Evolutionary conservation across 805 yeast species (phyloP).

Genomic region (Sugiyamaella qingdaonensis): DNA sequence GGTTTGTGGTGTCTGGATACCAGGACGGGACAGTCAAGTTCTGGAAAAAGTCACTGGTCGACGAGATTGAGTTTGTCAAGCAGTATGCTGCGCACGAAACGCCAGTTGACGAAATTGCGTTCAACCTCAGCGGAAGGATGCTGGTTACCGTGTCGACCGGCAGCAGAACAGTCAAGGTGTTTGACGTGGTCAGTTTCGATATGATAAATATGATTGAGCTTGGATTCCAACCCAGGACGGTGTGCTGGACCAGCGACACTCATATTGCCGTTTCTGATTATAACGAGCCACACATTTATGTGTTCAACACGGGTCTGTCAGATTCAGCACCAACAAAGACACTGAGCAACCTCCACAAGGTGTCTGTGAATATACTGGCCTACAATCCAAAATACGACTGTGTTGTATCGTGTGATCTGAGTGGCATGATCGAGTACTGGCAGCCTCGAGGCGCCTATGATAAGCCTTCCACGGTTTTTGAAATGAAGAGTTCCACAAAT

Average conservation of each 20-base stretch:
- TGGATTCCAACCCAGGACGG: constrained; percentile 26
- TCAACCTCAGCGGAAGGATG: constrained; percentile 25
- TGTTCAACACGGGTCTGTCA: constrained; percentile 26
- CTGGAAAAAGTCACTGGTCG: constrained; percentile 28
- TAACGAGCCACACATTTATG: constrained; percentile 16
- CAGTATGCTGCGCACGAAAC: constrained; percentile 28
- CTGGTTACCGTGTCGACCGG: constrained; percentile 27
- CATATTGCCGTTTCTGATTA: constrained; percentile 23
- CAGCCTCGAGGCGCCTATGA: constrained; percentile 20
- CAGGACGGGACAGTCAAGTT: constrained; percentile 36
- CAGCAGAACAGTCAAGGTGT: constrained; percentile 28
- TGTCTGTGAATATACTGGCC: constrained; percentile 23
- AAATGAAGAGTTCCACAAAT: constrained; percentile 39
- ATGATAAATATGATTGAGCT: constrained; percentile 35
- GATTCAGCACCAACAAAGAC: constrained; percentile 13
- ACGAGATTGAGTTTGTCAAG: constrained; percentile 33
- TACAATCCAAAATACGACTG: constrained; percentile 28
- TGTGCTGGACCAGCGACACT: constrained; percentile 25
- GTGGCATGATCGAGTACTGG: constrained; percentile 40
- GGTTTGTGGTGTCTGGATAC: constrained; percentile 31
- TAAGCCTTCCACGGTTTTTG: constrained; percentile 30
- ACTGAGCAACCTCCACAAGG: constrained; percentile 23
- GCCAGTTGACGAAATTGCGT: constrained; percentile 16
- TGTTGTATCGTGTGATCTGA: constrained; percentile 28
- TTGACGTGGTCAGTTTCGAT: constrained; percentile 36